Percentiles rank a stretch among this genome's conserved stretches.
Conservation (phyloP, 2,329 filamentous ascomycete species). For the Scedosporium apiospermum region DNA sequence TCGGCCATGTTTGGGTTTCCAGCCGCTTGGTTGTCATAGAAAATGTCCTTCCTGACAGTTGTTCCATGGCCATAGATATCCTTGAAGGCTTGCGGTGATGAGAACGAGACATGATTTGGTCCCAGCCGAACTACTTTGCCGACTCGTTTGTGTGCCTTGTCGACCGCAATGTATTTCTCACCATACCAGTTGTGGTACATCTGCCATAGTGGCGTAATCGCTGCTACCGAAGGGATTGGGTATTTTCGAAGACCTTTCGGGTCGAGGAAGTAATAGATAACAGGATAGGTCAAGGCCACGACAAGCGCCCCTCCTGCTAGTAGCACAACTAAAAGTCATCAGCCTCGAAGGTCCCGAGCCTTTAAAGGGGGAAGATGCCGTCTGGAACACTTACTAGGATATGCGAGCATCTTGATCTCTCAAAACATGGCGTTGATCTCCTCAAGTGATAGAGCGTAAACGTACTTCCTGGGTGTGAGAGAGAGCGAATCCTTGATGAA, state of each 20-base stretch:
- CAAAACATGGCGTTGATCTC: too few species aligned
- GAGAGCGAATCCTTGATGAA: not conserved
- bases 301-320: not conserved
- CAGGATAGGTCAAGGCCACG: not conserved
- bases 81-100: conserved; percentile 19
- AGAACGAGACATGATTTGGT: conserved; percentile 20
- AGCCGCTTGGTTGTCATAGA: conserved; percentile 7
- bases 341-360: not conserved
- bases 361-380: not conserved
- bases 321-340: not conserved
- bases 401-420: too few species aligned
- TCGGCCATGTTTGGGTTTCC: conserved; percentile 4
- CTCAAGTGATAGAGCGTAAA: too few species aligned
- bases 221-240: conserved; percentile 2
- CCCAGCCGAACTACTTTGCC: conserved; percentile 13
- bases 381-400: not conserved
- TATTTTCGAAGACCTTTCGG: conserved; percentile 3
- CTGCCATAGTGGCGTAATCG: conserved; percentile 3
- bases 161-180: conserved; percentile 1
- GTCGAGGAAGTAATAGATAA: not conserved
- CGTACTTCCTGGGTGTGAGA: not conserved
- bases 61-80: conserved; percentile 22
- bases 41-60: conserved; percentile 11
- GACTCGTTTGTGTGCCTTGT: not conserved
- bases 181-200: not conserved